Conservation (phyloP, 805 yeast species). For the Candida insectorum region DNA sequence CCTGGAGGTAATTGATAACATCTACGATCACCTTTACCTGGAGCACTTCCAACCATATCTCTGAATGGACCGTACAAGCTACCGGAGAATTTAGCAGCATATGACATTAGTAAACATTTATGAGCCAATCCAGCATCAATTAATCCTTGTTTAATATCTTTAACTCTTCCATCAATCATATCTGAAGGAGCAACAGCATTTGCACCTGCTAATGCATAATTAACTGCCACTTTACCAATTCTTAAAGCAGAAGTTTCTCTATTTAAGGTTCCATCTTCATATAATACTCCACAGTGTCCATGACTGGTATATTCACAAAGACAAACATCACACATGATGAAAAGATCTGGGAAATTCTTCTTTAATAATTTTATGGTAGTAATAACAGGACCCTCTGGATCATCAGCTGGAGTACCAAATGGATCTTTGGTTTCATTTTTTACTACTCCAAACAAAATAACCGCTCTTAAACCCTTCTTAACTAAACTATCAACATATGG, state of each 20-base stretch:
- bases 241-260: slow-evolving; percentile 73
- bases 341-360: slow-evolving; percentile 71
- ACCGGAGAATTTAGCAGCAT: slow-evolving; percentile 92
- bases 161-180: slow-evolving; percentile 94
- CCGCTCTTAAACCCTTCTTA: slow-evolving; percentile 78
- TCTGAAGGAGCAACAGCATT: slow-evolving; percentile 95
- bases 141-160: slow-evolving; percentile 82
- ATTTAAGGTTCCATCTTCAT: slow-evolving; percentile 83
- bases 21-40: slow-evolving; percentile 87
- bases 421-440: slow-evolving; percentile 74
- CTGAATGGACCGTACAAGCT: slow-evolving; percentile 94
- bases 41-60: slow-evolving; percentile 93
- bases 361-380: slow-evolving; percentile 65
- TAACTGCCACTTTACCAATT: slow-evolving; percentile 91
- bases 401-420: slow-evolving; percentile 88
- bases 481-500: slow-evolving; percentile 71
- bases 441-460: slow-evolving; percentile 86
- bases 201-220: slow-evolving; percentile 95
- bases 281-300: slow-evolving; percentile 95
- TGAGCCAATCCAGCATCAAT: slow-evolving; percentile 82
- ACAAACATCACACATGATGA: slow-evolving; percentile 92
- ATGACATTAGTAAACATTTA: slow-evolving; percentile 84
- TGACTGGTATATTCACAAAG: slow-evolving; percentile 94
- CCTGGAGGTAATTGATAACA: slow-evolving; percentile 92
- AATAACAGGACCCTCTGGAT: slow-evolving; percentile 94